Evolutionary conservation across 1,139 yeast species (phyloP).

Genomic region (Pichia norvegensis): DNA sequence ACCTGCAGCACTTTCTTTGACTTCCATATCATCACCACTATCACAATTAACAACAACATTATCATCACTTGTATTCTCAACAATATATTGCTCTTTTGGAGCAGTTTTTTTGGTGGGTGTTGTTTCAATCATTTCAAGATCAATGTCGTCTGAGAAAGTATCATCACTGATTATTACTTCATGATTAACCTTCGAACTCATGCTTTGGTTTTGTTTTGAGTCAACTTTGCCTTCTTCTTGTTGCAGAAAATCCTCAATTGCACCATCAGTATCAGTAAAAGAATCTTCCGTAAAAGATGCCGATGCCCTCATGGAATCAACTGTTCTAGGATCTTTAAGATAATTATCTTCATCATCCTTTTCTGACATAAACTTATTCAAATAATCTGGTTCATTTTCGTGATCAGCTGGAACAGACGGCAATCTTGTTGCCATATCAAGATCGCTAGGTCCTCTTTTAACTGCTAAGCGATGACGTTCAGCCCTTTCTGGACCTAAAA

Average conservation of each 20-base stretch:
- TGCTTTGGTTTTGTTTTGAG: not conserved
- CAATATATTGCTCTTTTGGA: not conserved
- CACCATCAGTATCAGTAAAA: not conserved
- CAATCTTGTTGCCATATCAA: not conserved
- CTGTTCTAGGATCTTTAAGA: not conserved
- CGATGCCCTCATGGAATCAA: not conserved
- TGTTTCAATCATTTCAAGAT: not conserved
- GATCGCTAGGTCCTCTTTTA: slow-evolving; percentile 1
- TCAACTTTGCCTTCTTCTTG: not conserved
- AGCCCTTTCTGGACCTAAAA: not conserved
- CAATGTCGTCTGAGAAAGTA: slow-evolving; percentile 4
- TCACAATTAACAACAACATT: too few species aligned
- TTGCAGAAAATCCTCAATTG: not conserved
- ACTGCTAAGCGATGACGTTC: not conserved
- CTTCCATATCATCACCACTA: not conserved
- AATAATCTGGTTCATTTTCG: not conserved
- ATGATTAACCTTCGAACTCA: not conserved
- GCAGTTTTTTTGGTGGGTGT: not conserved
- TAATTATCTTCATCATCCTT: not conserved
- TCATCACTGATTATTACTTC: slow-evolving; percentile 1
- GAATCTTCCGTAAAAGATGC: not conserved
- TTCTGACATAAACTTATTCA: not conserved
- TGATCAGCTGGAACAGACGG: not conserved
- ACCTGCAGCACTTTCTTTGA: not conserved
- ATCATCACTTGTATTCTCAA: not conserved